Evolutionary conservation across 495 filamentous ascomycete species (phyloP).

Genomic region (Trichoderma parareesei): DNA sequence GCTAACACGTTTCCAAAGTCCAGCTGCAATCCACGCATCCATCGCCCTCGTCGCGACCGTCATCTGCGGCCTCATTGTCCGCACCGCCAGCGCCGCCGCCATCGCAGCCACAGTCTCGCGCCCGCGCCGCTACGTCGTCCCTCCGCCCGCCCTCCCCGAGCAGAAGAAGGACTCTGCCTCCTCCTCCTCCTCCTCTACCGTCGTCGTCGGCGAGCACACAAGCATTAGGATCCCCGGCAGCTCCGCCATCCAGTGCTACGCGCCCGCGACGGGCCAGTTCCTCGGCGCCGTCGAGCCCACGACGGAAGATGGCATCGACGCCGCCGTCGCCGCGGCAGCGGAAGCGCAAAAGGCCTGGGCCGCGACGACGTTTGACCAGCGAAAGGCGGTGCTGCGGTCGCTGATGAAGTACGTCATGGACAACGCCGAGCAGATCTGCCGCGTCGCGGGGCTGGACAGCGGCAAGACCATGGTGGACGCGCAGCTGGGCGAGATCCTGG

Average conservation of each 20-base stretch:
- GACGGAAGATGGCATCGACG: conserved; percentile 71
- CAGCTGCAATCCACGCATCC: background rate
- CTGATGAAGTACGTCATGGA: conserved; percentile 78
- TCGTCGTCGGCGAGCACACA: conserved; percentile 45
- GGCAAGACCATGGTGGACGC: conserved; percentile 96
- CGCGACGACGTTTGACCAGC: conserved; percentile 65
- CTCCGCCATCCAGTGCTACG: conserved; percentile 74
- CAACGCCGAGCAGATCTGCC: conserved; percentile 81
- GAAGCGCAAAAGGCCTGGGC: conserved; percentile 77
- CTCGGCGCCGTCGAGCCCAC: conserved; percentile 75
- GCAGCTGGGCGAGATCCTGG: conserved; percentile 85
- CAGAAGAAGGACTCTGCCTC: conserved; percentile 19
- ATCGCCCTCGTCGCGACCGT: conserved; percentile 17
- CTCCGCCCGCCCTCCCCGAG: conserved; percentile 32
- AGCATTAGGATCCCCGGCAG: conserved; percentile 47
- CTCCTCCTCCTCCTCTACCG: too few species aligned
- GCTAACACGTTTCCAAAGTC: background rate
- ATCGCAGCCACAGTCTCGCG: conserved; percentile 18
- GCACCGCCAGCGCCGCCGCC: conserved; percentile 18
- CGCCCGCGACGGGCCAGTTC: conserved; percentile 77
- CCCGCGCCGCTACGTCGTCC: conserved; percentile 33
- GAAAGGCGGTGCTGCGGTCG: conserved; percentile 72
- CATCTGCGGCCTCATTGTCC: conserved; percentile 23
- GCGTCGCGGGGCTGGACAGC: conserved; percentile 85
- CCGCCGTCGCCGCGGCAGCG: conserved; percentile 63